phyloP scores from a whole-genome alignment of 73 alveolate species.

The Paramecium sonneborni region DNA sequence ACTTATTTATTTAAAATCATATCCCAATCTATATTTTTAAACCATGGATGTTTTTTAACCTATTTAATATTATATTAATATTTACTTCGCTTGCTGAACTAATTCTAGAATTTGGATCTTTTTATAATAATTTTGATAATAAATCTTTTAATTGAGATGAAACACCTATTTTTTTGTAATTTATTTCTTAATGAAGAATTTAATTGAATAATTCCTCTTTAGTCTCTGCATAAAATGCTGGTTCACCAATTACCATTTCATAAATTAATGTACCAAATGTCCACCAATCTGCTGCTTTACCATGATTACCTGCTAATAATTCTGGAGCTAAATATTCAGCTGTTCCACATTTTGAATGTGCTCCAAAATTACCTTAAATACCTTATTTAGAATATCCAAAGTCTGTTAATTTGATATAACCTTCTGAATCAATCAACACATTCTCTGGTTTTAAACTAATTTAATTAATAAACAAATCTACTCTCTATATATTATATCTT shows the following conservation, averaged over 20 bases:
- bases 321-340: slow-evolving; percentile 98
- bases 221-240: slow-evolving; percentile 91
- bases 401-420: slow-evolving; percentile 58
- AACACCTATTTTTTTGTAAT: slow-evolving; percentile 4
- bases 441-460: slow-evolving; percentile 65
- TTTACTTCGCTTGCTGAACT: slow-evolving; percentile 62
- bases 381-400: slow-evolving; percentile 65
- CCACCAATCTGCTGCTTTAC: slow-evolving; percentile 90
- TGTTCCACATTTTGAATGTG: slow-evolving; percentile 83
- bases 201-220: slow-evolving; percentile 87
- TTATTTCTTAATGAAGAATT: slow-evolving; percentile 59
- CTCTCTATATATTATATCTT: slow-evolving; percentile 84
- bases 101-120: slow-evolving; percentile 55
- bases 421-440: slow-evolving; percentile 60
- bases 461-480: slow-evolving; percentile 7
- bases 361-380: slow-evolving; percentile 54
- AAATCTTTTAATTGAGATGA: slow-evolving; percentile 50
- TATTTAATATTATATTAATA: neutral
- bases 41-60: slow-evolving; percentile 50
- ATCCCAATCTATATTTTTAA: neutral
- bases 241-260: slow-evolving; percentile 93
- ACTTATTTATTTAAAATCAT: neutral
- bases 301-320: slow-evolving; percentile 82
- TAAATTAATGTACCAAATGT: slow-evolving; percentile 87
- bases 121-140: slow-evolving; percentile 42